Evolutionary conservation across 73 alveolate genomes (phyloP).

Genomic region (Paramecium tetraurelia): DNA sequence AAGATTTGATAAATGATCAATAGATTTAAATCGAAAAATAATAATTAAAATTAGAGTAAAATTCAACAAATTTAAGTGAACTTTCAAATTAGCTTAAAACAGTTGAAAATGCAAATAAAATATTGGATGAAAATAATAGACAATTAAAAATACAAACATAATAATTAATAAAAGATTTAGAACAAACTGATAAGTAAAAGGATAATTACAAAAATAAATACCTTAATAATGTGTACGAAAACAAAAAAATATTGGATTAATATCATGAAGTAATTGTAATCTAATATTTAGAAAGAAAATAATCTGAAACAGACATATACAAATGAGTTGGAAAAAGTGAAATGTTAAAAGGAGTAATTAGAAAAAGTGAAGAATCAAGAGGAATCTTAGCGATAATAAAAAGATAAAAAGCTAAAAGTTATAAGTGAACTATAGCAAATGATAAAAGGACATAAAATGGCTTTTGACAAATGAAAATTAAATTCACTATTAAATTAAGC

Average conservation of each 20-base stretch:
- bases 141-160: neutral
- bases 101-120: neutral
- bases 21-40: neutral
- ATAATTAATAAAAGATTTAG: neutral
- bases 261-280: neutral
- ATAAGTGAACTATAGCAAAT: constrained; percentile 14
- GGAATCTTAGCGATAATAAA: neutral
- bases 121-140: neutral
- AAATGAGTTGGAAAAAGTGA: neutral
- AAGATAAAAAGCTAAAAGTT: constrained; percentile 40
- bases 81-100: neutral
- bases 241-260: neutral
- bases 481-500: neutral
- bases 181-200: neutral
- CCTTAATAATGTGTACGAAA: constrained; percentile 1
- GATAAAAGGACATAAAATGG: constrained; percentile 25
- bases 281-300: constrained; percentile 31
- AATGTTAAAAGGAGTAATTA: constrained; percentile 16
- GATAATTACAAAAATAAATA: constrained; percentile 48
- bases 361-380: neutral
- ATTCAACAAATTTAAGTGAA: neutral
- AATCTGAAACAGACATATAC: neutral
- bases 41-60: neutral
- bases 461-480: neutral
- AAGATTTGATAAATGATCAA: neutral